phyloP scores from a whole-genome alignment of 106 monocot genomes.

The Dendrobium catenatum region DNA sequence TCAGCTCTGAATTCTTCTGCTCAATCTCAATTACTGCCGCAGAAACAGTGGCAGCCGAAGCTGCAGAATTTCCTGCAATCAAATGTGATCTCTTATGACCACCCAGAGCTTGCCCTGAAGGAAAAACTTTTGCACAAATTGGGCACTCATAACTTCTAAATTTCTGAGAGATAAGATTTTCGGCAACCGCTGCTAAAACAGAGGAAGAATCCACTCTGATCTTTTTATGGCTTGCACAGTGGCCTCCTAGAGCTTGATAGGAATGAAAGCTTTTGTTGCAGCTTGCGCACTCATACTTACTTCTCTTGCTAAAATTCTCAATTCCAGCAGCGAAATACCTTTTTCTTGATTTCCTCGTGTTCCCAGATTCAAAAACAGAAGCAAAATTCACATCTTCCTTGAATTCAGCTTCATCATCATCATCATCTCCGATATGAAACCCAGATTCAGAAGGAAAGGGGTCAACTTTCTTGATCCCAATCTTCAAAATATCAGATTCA shows the following conservation, averaged over 20 bases:
- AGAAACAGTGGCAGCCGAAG: background rate
- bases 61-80: background rate
- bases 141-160: constrained; percentile 3
- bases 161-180: background rate
- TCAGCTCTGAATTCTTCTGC: background rate
- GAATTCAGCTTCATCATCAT: background rate
- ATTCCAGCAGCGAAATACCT: background rate
- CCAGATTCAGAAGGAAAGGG: constrained; percentile 5
- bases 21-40: background rate
- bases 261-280: constrained; percentile 27
- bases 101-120: constrained; percentile 12
- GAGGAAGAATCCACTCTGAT: background rate
- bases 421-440: background rate
- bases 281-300: constrained; percentile 14
- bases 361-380: background rate
- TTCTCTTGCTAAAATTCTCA: background rate
- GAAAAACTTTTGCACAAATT: constrained; percentile 8
- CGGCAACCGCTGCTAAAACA: background rate
- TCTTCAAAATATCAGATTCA: background rate
- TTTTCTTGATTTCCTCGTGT: background rate
- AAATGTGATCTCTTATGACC: constrained; percentile 12
- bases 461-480: constrained; percentile 10
- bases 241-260: constrained; percentile 43
- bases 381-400: background rate
- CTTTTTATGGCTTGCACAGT: constrained; percentile 26